These are phyloP conservation scores for Penicillium waksmanii DNA, from an alignment of 495 filamentous ascomycete genomes.

Conservation along the genomic window DNA sequence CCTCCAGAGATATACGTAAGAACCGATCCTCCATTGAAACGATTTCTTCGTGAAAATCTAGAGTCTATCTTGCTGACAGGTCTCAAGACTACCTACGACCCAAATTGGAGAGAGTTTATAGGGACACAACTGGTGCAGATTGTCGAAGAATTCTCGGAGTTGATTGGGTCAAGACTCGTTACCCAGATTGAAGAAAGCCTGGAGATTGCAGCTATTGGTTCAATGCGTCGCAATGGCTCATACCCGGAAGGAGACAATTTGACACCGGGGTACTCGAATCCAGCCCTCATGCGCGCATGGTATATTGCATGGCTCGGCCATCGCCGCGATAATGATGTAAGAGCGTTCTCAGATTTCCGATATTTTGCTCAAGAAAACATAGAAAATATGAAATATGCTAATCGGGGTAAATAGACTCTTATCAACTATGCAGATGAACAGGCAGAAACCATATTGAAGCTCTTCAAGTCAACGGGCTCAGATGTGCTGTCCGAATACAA, in stretches of 20 bases:
- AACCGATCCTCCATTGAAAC: not conserved
- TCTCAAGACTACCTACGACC: constrained; percentile 30
- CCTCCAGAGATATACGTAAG: constrained; percentile 34
- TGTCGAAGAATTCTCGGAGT: constrained; percentile 34
- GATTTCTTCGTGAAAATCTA: not conserved
- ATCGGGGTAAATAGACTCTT: constrained; percentile 18
- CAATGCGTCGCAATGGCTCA: constrained; percentile 34
- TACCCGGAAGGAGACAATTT: constrained; percentile 33
- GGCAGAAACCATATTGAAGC: constrained; percentile 22
- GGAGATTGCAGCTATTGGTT: constrained; percentile 32
- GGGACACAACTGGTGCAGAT: constrained; percentile 35
- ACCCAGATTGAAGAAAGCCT: constrained; percentile 28
- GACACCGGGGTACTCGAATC: constrained; percentile 31
- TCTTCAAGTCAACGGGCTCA: constrained; percentile 29
- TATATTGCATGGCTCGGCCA: constrained; percentile 33
- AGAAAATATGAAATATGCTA: no score
- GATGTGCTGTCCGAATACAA: constrained; percentile 34
- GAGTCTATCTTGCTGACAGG: not conserved
- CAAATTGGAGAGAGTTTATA: constrained; percentile 37
- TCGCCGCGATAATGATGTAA: constrained; percentile 25
- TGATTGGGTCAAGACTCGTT: constrained; percentile 25
- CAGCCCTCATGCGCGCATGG: constrained; percentile 32
- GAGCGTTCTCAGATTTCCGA: not conserved
- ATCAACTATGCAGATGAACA: constrained; percentile 27
- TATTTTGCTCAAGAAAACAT: not conserved